These are phyloP conservation scores for Fusarium transvaalense DNA, from an alignment of 2,329 filamentous ascomycete species.

Conservation along the genomic window DNA sequence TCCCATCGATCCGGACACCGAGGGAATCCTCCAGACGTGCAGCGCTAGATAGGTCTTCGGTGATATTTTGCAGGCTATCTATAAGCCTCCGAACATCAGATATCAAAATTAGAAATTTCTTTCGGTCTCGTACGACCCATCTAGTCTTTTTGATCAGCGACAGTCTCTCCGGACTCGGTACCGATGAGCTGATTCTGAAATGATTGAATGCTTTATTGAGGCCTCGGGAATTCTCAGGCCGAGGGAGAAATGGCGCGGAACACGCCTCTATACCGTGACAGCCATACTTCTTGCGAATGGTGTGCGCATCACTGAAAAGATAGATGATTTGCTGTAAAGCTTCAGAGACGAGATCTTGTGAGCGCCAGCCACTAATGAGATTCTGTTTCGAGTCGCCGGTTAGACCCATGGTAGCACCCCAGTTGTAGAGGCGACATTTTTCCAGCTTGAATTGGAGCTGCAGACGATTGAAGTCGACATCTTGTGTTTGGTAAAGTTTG, in stretches of 20 bases:
- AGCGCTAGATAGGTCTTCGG: fast-evolving
- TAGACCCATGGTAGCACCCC: not conserved
- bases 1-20: fast-evolving
- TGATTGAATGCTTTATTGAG: not conserved
- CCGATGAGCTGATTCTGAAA: not conserved
- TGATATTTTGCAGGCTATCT: not conserved
- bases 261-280: not conserved
- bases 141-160: fast-evolving
- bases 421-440: not conserved
- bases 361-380: not conserved
- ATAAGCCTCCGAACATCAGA: fast-evolving
- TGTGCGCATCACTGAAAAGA: not conserved
- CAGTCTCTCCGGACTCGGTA: fast-evolving
- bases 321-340: not conserved
- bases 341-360: fast-evolving
- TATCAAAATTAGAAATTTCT: not conserved
- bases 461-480: fast-evolving
- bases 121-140: not conserved
- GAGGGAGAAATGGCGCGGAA: not conserved
- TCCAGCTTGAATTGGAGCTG: not conserved
- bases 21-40: not conserved
- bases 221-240: fast-evolving
- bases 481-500: not conserved
- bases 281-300: not conserved
- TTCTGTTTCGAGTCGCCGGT: not conserved